These are phyloP conservation scores for Talaromyces sp. DNA, from an alignment of 2,329 filamentous ascomycete genomes.

Conservation along the genomic window DNA sequence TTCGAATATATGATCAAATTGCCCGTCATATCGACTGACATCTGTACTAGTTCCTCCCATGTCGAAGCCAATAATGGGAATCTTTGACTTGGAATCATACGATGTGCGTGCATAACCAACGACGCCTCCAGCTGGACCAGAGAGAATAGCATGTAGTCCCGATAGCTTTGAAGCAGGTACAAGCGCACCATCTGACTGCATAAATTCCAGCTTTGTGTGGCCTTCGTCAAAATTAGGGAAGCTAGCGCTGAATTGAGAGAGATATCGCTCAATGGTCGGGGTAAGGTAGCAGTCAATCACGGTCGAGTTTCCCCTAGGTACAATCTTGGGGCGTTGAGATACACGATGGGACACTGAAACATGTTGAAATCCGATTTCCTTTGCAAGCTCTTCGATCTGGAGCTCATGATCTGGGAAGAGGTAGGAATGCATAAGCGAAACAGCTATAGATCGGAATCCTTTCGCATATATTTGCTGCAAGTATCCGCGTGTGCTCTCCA, in stretches of 20 bases:
- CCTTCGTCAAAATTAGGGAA: background rate
- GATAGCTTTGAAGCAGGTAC: conserved; percentile 46
- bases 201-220: conserved; percentile 65
- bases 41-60: conserved; percentile 50
- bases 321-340: background rate
- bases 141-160: conserved; percentile 68
- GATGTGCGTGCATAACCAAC: conserved; percentile 90
- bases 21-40: conserved; percentile 78
- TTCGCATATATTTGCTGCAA: background rate
- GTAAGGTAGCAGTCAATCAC: conserved; percentile 1
- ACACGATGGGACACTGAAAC: conserved; percentile 4
- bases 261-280: conserved; percentile 6
- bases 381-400: conserved; percentile 3
- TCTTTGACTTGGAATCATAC: conserved; percentile 73
- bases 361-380: conserved; percentile 8
- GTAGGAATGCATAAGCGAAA: conserved; percentile 10
- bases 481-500: background rate
- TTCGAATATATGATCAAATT: conserved; percentile 90
- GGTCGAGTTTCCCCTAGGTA: conserved; percentile 5
- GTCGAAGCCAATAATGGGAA: conserved; percentile 10
- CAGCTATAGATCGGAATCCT: background rate
- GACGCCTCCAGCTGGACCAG: conserved; percentile 84
- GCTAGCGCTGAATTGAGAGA: background rate
- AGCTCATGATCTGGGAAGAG: conserved; percentile 4
- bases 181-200: conserved; percentile 79